Evolutionary conservation across 1,284 basidiomycete genomes (phyloP).

Genomic region (Papiliotrema nemorosa): DNA sequence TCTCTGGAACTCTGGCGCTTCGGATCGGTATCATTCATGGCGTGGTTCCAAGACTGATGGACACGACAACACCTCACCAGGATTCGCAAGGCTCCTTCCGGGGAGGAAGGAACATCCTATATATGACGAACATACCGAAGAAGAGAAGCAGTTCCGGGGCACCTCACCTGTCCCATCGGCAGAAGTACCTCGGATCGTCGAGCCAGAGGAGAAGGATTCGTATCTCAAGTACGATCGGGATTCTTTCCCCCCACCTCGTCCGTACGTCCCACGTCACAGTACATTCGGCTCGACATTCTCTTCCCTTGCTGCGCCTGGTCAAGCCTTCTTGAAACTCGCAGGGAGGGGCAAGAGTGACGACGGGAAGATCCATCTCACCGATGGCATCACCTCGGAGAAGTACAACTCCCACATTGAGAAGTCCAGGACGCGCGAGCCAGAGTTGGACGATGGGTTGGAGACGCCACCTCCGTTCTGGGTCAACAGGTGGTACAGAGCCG

Average conservation of each 20-base stretch:
- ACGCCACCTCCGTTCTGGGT: slow-evolving; percentile 33
- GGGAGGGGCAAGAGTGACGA: slow-evolving; percentile 8
- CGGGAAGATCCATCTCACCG: slow-evolving; percentile 10
- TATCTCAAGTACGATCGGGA: no score
- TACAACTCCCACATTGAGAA: slow-evolving; percentile 12
- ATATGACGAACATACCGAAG: slow-evolving; percentile 28
- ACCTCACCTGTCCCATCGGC: slow-evolving; percentile 8
- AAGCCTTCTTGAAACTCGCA: slow-evolving; percentile 30
- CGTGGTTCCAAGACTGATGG: slow-evolving; percentile 5
- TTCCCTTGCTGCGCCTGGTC: slow-evolving; percentile 33
- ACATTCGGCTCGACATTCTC: slow-evolving; percentile 26
- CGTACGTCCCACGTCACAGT: slow-evolving; percentile 15
- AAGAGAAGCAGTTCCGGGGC: slow-evolving; percentile 28
- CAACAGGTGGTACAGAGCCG: slow-evolving; percentile 24
- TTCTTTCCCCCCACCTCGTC: slow-evolving; percentile 8
- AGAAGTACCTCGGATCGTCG: slow-evolving; percentile 11
- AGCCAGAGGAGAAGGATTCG: slow-evolving; percentile 11
- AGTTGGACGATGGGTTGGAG: slow-evolving; percentile 2
- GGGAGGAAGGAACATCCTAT: slow-evolving; percentile 22
- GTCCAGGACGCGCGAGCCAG: background rate
- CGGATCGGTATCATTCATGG: slow-evolving; percentile 18
- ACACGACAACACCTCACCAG: background rate
- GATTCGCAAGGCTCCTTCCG: no score
- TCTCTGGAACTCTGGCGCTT: slow-evolving; percentile 38
- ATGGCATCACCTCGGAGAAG: slow-evolving; percentile 19